Percentiles rank a stretch among this genome's conserved stretches.
Conservation (phyloP, 768 basidiomycete species). For the Suillus discolor region DNA sequence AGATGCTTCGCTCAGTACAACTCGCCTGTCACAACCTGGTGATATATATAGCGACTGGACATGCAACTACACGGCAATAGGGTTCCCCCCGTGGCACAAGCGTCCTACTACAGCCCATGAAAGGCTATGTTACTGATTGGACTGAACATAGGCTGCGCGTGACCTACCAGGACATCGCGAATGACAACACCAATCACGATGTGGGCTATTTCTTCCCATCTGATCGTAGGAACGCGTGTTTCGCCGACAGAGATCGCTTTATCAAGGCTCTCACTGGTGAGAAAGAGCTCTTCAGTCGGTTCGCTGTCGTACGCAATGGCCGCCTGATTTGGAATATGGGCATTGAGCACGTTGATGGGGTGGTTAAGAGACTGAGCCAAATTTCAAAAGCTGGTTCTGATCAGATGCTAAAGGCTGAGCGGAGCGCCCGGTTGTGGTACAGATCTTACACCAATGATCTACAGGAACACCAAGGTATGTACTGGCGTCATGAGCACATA, state of each 20-base stretch:
- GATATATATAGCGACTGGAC: too few species aligned
- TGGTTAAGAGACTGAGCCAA: neutral
- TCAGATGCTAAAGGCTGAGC: neutral
- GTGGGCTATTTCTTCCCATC: neutral
- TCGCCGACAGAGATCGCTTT: neutral
- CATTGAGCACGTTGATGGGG: neutral
- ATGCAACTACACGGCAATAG: too few species aligned
- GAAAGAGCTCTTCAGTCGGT: neutral
- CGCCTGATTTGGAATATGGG: neutral
- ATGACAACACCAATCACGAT: neutral
- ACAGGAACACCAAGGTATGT: neutral
- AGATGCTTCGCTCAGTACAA: too few species aligned
- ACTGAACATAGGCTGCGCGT: neutral
- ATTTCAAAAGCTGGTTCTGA: neutral
- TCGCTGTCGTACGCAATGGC: neutral
- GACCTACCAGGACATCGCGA: neutral
- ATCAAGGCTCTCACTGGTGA: neutral
- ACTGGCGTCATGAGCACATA: neutral
- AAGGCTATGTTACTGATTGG: conserved; percentile 49
- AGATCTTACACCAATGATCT: neutral
- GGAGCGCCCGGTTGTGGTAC: neutral
- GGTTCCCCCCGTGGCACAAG: conserved; percentile 29
- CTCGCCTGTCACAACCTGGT: too few species aligned
- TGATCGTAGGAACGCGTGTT: neutral
- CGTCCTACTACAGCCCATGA: conserved; percentile 29